These are phyloP conservation scores for Primulina eburnea DNA, from an alignment of 257 asterid genomes.

Conservation along the genomic window DNA sequence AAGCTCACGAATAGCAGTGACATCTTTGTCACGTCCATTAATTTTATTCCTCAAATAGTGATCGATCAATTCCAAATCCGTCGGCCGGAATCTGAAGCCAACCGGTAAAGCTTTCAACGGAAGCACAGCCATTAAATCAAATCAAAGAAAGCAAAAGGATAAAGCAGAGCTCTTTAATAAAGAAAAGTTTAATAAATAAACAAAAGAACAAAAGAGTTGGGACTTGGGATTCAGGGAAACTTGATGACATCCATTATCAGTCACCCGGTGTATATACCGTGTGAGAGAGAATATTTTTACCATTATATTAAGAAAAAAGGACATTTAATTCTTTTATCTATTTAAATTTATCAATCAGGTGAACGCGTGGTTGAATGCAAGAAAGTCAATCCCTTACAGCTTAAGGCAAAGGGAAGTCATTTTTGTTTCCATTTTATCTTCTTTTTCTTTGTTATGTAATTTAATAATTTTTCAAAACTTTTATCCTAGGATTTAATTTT, in stretches of 20 bases:
- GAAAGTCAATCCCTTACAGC: no score
- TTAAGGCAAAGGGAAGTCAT: no score
- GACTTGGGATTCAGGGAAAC: slow-evolving; percentile 23
- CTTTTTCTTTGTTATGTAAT: no score
- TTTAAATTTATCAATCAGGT: no score
- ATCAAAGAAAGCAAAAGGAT: neutral
- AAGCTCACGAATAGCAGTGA: slow-evolving; percentile 68
- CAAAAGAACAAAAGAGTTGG: slow-evolving; percentile 1
- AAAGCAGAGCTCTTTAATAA: neutral
- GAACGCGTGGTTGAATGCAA: no score
- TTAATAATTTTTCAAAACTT: no score
- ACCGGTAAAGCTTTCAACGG: slow-evolving; percentile 66
- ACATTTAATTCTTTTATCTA: no score
- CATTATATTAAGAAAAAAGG: no score
- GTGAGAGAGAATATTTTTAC: neutral
- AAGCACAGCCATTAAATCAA: slow-evolving; percentile 52
- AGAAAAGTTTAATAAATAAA: neutral
- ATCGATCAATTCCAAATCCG: slow-evolving; percentile 85
- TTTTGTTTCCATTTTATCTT: no score
- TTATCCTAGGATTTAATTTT: no score
- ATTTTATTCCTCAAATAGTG: slow-evolving; percentile 74
- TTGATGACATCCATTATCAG: neutral
- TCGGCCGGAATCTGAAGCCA: slow-evolving; percentile 87
- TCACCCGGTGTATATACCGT: neutral
- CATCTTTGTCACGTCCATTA: slow-evolving; percentile 57